These are phyloP conservation scores for Arctostaphylos glauca DNA, from an alignment of 148 eudicot genomes.

Conservation along the genomic window DNA sequence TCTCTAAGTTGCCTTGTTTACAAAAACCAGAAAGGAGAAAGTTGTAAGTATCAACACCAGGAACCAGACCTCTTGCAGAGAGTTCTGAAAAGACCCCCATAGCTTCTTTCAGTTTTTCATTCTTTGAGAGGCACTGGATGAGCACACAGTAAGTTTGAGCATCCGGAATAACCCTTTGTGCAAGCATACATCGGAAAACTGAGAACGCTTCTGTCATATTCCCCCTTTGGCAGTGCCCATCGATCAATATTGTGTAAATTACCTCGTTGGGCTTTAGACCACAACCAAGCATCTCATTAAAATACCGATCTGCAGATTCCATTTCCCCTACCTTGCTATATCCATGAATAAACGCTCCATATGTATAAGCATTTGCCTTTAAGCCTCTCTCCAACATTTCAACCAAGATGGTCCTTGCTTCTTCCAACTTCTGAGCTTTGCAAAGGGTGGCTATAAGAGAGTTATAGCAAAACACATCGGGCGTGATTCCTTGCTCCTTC, in stretches of 20 bases:
- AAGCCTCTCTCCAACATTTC: conserved; percentile 61
- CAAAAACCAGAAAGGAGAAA: conserved; percentile 68
- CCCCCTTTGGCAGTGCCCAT: conserved; percentile 70
- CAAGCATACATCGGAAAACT: conserved; percentile 51
- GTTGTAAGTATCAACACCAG: conserved; percentile 69
- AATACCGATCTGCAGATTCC: conserved; percentile 49
- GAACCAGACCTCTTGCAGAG: conserved; percentile 46
- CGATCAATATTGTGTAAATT: conserved; percentile 58
- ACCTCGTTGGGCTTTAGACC: conserved; percentile 55
- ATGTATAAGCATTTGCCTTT: conserved; percentile 65
- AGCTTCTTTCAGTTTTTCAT: conserved; percentile 65
- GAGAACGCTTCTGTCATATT: conserved; percentile 47
- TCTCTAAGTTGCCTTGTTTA: conserved; percentile 52
- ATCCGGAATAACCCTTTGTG: conserved; percentile 45
- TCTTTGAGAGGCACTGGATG: conserved; percentile 63
- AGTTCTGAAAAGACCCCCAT: conserved; percentile 42
- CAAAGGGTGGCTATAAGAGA: conserved; percentile 64
- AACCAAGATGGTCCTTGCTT: conserved; percentile 44
- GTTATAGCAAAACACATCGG: conserved; percentile 76
- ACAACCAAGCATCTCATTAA: conserved; percentile 57
- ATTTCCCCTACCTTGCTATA: conserved; percentile 53
- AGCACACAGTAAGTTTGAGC: conserved; percentile 53
- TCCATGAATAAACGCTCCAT: conserved; percentile 66
- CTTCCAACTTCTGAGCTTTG: conserved; percentile 57
- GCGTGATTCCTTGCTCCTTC: conserved; percentile 56